Evolutionary conservation across 2,329 filamentous ascomycete genomes (phyloP), one percentile per base, ranked within the genome.

Genomic region (Penicillium janthinellum): DNA sequence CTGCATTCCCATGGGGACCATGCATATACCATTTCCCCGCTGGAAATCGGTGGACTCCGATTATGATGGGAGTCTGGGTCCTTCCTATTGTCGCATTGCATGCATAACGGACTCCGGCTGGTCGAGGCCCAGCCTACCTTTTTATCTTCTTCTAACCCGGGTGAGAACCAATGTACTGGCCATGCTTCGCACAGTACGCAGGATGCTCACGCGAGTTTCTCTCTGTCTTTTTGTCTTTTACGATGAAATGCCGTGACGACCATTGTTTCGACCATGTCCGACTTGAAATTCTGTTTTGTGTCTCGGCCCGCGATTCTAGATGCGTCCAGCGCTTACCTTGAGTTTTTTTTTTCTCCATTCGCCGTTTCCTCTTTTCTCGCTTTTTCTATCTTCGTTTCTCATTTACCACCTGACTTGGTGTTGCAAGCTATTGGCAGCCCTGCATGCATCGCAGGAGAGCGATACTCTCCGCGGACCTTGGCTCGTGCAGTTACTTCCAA

Each of bases 241-340:
- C 62, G 66, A 69, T 61, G 67, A 66, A 66, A 69, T 64, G 67
- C 67, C 67, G 64, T 68, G 63, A 69, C 57, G 65, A 69, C 57
- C 57, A 61, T 58, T 56, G 35, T 59, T 62, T 57, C 52, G 53
- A 65, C 51, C 58, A 52, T 63, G 54, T 57, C 45, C 48, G 42
- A 64, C 41, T 41, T 56, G 57, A 53, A 57, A n/a, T 54, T 51
- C 52, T 37, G 22, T 42, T 51, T 49, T 57, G 42, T 41, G 38
- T 58, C 60, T 61, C 50, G 54, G 47, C 56, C 31, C 56, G 31
- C 54, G 60, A 63, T 64, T 67, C 47, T 68, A 69, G 64, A 69
- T 67, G 57, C 61, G 61, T 57, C 57, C 54, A 59, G 59, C 59
- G 62, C 57, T 56, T 52, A 12, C 14, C 39, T 47, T 45, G 22